A percentile compares a stretch with the other conserved stretches of the same genome.
phyloP scores from a whole-genome alignment of 768 basidiomycete genomes.

The Phylloporus sp. region DNA sequence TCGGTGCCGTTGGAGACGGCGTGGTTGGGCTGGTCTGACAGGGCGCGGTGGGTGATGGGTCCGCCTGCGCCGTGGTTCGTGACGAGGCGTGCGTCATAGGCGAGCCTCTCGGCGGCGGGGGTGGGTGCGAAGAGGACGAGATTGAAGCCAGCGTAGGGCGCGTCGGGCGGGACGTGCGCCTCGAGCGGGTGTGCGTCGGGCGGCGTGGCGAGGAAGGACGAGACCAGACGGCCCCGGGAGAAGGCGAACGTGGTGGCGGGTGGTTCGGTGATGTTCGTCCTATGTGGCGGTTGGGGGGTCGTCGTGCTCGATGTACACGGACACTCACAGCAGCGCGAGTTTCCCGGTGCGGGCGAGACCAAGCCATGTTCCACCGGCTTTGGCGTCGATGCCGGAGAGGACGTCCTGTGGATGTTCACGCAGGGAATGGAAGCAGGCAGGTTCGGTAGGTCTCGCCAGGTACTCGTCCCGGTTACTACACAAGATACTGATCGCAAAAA shows the following conservation, averaged over 20 bases:
- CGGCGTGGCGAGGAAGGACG: constrained; percentile 62
- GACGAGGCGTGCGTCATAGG: constrained; percentile 53
- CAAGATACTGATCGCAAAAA: constrained; percentile 48
- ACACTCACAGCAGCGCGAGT: constrained; percentile 66
- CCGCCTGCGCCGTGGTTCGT: constrained; percentile 75
- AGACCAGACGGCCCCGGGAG: constrained; percentile 67
- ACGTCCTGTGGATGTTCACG: constrained; percentile 36
- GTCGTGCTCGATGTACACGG: background rate
- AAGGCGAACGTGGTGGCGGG: constrained; percentile 39
- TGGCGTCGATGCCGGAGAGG: constrained; percentile 71
- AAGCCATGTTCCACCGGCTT: constrained; percentile 81
- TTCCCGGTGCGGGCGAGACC: constrained; percentile 64
- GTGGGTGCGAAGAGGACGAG: constrained; percentile 55
- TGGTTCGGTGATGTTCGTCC: constrained; percentile 86
- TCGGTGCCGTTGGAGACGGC: constrained; percentile 80
- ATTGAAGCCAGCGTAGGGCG: constrained; percentile 77
- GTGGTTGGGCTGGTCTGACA: constrained; percentile 48
- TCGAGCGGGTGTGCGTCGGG: constrained; percentile 39
- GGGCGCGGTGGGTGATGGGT: constrained; percentile 47
- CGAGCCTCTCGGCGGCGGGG: constrained; percentile 31
- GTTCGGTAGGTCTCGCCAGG: constrained; percentile 59
- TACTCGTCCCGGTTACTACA: constrained; percentile 77
- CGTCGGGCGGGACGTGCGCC: constrained; percentile 46
- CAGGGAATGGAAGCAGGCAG: constrained; percentile 69
- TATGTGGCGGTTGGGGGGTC: constrained; percentile 25